phyloP scores from a whole-genome alignment of 108 stramenopile genomes.

The Mayamaea pseudoterrestris region DNA sequence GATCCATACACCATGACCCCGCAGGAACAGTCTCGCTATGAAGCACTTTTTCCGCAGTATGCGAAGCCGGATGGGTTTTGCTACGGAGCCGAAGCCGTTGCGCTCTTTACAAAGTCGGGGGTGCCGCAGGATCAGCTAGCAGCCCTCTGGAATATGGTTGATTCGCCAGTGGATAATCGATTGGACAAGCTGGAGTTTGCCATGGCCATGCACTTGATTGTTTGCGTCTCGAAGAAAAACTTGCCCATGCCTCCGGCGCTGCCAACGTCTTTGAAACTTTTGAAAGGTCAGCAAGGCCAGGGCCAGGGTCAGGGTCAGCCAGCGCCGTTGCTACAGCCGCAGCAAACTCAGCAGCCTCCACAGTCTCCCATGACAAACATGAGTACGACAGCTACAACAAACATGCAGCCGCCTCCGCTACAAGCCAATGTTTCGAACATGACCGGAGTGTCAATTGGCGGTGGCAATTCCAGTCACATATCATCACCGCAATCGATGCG shows the following conservation, averaged over 20 bases:
- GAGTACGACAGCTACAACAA: neutral
- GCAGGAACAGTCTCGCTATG: conserved; percentile 70
- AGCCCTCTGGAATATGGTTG: conserved; percentile 84
- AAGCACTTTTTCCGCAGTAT: conserved; percentile 72
- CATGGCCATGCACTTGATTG: conserved; percentile 94
- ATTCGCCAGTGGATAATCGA: conserved; percentile 80
- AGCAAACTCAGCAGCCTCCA: conserved; percentile 3
- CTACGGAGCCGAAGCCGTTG: conserved; percentile 79
- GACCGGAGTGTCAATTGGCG: too few species aligned
- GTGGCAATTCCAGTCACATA: too few species aligned
- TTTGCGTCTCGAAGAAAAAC: conserved; percentile 81
- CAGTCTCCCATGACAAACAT: neutral
- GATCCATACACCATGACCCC: conserved; percentile 77
- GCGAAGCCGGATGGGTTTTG: conserved; percentile 74
- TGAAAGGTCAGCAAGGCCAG: conserved; percentile 23
- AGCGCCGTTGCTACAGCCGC: conserved; percentile 2
- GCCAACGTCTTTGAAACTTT: conserved; percentile 45
- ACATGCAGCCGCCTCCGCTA: too few species aligned
- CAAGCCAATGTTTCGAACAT: too few species aligned
- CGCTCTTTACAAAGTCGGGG: conserved; percentile 81
- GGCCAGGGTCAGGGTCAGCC: neutral
- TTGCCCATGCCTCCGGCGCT: conserved; percentile 46
- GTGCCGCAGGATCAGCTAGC: conserved; percentile 22
- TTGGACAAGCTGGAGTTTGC: conserved; percentile 83
- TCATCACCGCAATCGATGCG: too few species aligned